Evolutionary conservation across 2,329 filamentous ascomycete species (phyloP).

Genomic region (Monosporascus cannonballus): DNA sequence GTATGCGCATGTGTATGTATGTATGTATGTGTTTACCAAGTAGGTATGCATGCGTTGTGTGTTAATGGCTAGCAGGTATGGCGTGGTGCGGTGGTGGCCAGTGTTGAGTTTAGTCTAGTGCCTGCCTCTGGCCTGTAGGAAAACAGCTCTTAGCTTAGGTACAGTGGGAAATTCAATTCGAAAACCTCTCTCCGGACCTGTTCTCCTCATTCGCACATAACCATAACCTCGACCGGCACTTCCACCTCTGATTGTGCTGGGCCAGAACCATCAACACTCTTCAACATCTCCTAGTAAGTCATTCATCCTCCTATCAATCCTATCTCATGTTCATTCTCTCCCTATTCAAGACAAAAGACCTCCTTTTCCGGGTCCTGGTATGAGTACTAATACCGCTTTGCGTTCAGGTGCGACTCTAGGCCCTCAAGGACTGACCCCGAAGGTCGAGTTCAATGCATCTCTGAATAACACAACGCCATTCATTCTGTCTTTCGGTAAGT

Average conservation of each 20-base stretch:
- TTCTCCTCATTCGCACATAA: conserved; percentile 25
- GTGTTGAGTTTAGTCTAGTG: neutral
- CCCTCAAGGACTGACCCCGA: conserved; percentile 14
- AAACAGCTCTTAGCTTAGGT: neutral
- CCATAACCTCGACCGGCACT: conserved; percentile 11
- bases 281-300: conserved; percentile 19
- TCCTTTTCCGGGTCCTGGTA: conserved; percentile 5
- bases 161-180: neutral
- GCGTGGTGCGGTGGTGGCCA: neutral
- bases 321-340: conserved; percentile 3
- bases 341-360: conserved; percentile 3
- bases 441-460: conserved; percentile 25
- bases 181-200: neutral
- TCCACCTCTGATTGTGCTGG: conserved; percentile 10
- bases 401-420: conserved; percentile 20
- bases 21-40: neutral
- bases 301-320: conserved; percentile 13
- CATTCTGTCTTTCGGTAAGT: conserved; percentile 30
- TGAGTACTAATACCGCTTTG: conserved; percentile 11
- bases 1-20: conserved; percentile 2
- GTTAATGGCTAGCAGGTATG: neutral
- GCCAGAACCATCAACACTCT: conserved; percentile 18
- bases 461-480: conserved; percentile 27
- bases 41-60: neutral
- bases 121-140: neutral